phyloP scores from a whole-genome alignment of 768 basidiomycete species.

The Candolleomyces efflorescens region DNA sequence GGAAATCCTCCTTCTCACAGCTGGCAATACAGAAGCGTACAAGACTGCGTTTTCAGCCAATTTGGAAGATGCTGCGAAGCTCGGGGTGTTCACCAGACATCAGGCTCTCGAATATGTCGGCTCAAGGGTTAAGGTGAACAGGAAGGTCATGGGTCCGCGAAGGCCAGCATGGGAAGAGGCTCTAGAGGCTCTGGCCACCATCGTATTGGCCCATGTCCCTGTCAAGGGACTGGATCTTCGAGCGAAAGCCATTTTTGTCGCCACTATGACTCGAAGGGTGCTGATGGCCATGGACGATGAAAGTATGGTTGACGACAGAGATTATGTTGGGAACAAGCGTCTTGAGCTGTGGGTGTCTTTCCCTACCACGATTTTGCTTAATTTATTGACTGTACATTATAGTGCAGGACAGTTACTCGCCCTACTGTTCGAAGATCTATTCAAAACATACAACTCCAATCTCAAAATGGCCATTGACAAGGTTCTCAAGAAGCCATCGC shows the following conservation, averaged over 20 bases:
- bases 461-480: constrained; percentile 96
- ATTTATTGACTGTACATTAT: neutral
- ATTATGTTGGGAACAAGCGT: constrained; percentile 99
- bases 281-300: constrained; percentile 96
- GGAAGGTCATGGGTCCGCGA: constrained; percentile 73
- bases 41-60: constrained; percentile 84
- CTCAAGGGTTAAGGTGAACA: constrained; percentile 83
- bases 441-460: constrained; percentile 97
- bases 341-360: constrained; percentile 77
- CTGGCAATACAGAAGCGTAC: constrained; percentile 88
- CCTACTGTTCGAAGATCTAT: constrained; percentile 94
- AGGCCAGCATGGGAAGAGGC: constrained; percentile 93
- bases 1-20: constrained; percentile 91
- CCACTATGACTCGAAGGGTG: constrained; percentile 95
- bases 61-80: constrained; percentile 89
- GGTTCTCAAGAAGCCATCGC: constrained; percentile 91
- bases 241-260: constrained; percentile 94
- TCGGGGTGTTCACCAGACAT: constrained; percentile 86
- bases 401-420: constrained; percentile 96
- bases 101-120: constrained; percentile 97
- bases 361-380: constrained; percentile 4
- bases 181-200: constrained; percentile 92
- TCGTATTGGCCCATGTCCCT: constrained; percentile 94
- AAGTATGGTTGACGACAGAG: constrained; percentile 96
- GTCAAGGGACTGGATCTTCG: constrained; percentile 86